Evolutionary conservation across 139 green algal genomes (phyloP).

Genomic region (Micractinium conductrix): DNA sequence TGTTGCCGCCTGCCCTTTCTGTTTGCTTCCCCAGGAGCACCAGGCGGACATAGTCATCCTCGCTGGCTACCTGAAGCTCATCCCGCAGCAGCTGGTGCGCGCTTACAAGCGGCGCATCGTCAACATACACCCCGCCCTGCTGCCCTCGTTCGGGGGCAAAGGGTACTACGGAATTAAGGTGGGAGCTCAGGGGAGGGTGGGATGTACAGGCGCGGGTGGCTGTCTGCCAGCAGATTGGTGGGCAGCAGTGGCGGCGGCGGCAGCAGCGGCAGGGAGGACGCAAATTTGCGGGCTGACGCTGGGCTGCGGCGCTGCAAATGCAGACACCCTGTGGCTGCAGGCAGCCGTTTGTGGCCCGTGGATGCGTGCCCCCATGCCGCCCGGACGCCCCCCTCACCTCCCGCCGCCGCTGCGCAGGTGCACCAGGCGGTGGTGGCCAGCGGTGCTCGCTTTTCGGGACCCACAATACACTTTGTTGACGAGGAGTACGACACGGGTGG

Average conservation of each 20-base stretch:
- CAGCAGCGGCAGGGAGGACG: too few species aligned
- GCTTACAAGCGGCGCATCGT: slow-evolving; percentile 87
- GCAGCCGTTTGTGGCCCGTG: too few species aligned
- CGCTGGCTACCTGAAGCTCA: slow-evolving; percentile 96
- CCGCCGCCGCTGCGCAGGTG: too few species aligned
- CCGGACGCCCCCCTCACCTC: too few species aligned
- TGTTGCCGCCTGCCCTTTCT: too few species aligned
- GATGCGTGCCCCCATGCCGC: too few species aligned
- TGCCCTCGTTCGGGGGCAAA: slow-evolving; percentile 97
- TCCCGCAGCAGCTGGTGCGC: slow-evolving; percentile 81
- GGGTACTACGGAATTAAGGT: slow-evolving; percentile 85
- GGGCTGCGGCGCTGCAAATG: too few species aligned
- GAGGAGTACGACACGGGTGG: slow-evolving; percentile 92
- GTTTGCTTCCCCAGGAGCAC: background rate
- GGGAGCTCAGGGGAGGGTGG: background rate
- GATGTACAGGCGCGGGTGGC: too few species aligned
- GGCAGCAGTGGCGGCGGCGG: background rate
- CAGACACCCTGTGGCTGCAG: too few species aligned
- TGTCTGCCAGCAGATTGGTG: too few species aligned
- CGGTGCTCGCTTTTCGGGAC: slow-evolving; percentile 87
- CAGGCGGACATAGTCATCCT: slow-evolving; percentile 85
- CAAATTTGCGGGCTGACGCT: too few species aligned
- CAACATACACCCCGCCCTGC: slow-evolving; percentile 98
- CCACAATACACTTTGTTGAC: slow-evolving; percentile 98
- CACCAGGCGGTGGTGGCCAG: slow-evolving; percentile 92